Percentiles rank a stretch among this genome's conserved stretches.
phyloP scores from a whole-genome alignment of 2,329 filamentous ascomycete genomes.

The Blumeriella jaapii region DNA sequence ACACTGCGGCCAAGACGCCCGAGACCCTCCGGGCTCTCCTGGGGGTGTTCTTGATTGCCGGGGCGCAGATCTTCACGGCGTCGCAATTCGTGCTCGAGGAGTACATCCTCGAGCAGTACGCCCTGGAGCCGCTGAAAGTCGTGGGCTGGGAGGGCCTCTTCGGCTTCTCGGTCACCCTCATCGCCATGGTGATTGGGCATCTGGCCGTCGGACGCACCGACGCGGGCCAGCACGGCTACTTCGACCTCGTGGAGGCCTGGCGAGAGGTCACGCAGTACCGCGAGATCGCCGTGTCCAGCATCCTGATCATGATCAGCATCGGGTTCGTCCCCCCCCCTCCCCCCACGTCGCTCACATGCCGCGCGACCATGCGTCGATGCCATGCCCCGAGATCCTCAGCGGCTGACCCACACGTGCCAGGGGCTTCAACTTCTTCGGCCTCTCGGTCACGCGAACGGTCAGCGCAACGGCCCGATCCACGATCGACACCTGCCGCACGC shows the following conservation, averaged over 20 bases:
- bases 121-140: constrained; percentile 67
- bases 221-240: constrained; percentile 67
- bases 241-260: constrained; percentile 81
- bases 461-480: constrained; percentile 89
- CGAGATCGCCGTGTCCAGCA: constrained; percentile 61
- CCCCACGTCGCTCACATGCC: not conserved
- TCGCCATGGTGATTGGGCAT: constrained; percentile 74
- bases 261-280: constrained; percentile 64
- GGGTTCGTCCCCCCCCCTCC: constrained; percentile 49
- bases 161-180: constrained; percentile 67
- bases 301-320: constrained; percentile 96
- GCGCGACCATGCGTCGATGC: no score
- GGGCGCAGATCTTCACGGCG: constrained; percentile 92
- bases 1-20: constrained; percentile 34
- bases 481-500: constrained; percentile 91
- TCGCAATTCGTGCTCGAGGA: constrained; percentile 95
- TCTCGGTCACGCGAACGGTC: constrained; percentile 81
- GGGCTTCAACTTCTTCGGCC: constrained; percentile 97
- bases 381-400: no score
- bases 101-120: constrained; percentile 72
- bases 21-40: constrained; percentile 60
- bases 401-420: constrained; percentile 33
- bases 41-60: constrained; percentile 82
- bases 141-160: constrained; percentile 96
- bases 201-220: constrained; percentile 63